Evolutionary conservation across 2,329 filamentous ascomycete genomes (phyloP), one percentile per base, ranked within the genome.

Genomic region (Fusarium sambucinum): DNA sequence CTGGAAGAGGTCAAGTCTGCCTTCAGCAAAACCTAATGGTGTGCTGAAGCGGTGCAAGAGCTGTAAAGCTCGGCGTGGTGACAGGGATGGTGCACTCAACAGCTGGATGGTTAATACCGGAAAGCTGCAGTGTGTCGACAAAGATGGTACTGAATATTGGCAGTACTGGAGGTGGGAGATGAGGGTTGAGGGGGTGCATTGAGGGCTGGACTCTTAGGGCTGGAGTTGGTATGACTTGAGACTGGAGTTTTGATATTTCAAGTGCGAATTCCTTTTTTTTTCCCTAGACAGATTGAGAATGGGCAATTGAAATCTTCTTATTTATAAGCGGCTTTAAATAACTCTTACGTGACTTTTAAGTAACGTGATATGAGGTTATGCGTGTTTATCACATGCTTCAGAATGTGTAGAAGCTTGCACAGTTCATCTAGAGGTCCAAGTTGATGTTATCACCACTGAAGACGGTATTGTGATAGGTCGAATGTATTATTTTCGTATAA

Each of bases 101-200:
- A 23, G 6, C 12, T 58, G 35, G 21, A 17, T 40, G 21, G 14
- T 9, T 8, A 45, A n/a, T 8, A 48, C 54, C 19, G 60, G 62
- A 33, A 42, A 54, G 6, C 46, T 65, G 8, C n/a, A 25, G 3
- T 44, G 23, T 12, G 60, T 60, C 16, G 54, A 65, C 2, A 40
- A 37, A 1, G 19, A 35, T 14, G 37, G 62, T 14, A 47, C 37
- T 14, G 62, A 65, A 6, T 40, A 59, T 27, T 65, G 54, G 47
- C 30, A 29, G 11, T 60, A 65, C 13, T 25, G 7, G 17, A 10
- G 14, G 2, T 3, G 21, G 14, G 16, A 21, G 21, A 3, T 13
- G 30, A 10, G 19, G 12, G 17, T 5, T 47, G 19, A 17, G 32
- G 7, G n/a, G 19, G 14, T 21, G 9, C 3, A 33, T 17, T 10